Evolutionary conservation across 2,329 filamentous ascomycete species (phyloP).

Genomic region (Aspergillus glaucus): DNA sequence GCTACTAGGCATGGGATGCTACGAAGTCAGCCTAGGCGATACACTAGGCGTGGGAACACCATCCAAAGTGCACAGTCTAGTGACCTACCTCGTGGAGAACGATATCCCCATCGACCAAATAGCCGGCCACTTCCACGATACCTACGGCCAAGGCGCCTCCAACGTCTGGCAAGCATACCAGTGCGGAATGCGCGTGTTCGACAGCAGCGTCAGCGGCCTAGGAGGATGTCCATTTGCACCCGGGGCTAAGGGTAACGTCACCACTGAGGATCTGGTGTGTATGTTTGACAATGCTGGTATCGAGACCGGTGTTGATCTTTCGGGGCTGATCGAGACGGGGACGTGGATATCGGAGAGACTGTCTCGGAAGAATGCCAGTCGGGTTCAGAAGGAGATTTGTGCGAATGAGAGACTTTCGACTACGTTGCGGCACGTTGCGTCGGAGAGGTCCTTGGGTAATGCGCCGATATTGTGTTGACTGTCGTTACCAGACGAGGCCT

Average conservation of each 20-base stretch:
- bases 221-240: conserved; percentile 82
- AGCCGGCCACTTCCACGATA: conserved; percentile 84
- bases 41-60: conserved; percentile 82
- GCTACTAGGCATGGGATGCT: conserved; percentile 77
- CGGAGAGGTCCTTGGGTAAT: too few species aligned
- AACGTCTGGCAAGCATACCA: conserved; percentile 73
- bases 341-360: conserved; percentile 56
- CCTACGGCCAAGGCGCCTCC: conserved; percentile 77
- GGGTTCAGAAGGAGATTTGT: too few species aligned
- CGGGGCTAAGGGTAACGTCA: conserved; percentile 79
- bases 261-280: conserved; percentile 78
- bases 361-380: too few species aligned
- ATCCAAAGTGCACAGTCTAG: conserved; percentile 23
- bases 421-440: too few species aligned
- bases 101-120: conserved; percentile 64
- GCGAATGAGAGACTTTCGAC: too few species aligned
- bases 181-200: conserved; percentile 71
- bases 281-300: conserved; percentile 57
- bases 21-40: conserved; percentile 84
- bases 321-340: conserved; percentile 59
- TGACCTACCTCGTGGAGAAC: conserved; percentile 19
- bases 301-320: conserved; percentile 63
- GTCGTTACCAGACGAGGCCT: too few species aligned
- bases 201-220: conserved; percentile 71
- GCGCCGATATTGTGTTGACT: too few species aligned